Evolutionary conservation across 2,329 filamentous ascomycete genomes (phyloP).

Genomic region (Simplicillium aogashimaense): DNA sequence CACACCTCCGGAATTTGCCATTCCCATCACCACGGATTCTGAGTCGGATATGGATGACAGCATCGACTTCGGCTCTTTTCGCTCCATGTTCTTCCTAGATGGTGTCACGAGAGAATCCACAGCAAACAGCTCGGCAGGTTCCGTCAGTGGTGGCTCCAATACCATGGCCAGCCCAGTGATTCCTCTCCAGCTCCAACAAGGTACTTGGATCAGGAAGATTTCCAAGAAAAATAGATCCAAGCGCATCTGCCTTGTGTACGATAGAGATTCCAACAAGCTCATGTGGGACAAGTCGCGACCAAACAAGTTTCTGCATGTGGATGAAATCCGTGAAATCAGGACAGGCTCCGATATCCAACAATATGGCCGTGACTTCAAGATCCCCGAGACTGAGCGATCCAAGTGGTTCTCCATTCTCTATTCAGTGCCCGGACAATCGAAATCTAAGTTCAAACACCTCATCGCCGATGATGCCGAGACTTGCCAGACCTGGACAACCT

Average conservation of each 20-base stretch:
- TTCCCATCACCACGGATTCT: conserved; percentile 33
- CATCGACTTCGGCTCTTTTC: conserved; percentile 28
- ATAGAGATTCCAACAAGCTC: conserved; percentile 76
- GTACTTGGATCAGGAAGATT: conserved; percentile 70
- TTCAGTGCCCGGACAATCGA: conserved; percentile 65
- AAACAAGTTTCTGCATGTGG: conserved; percentile 82
- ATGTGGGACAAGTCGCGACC: conserved; percentile 74
- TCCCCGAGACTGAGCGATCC: conserved; percentile 55
- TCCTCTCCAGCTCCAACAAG: conserved; percentile 66
- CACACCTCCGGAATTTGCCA: conserved; percentile 38
- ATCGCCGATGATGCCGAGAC: conserved; percentile 65
- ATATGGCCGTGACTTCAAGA: conserved; percentile 74
- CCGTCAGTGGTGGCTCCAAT: conserved; percentile 31
- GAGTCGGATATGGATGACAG: conserved; percentile 48
- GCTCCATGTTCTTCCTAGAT: conserved; percentile 30
- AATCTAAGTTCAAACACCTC: conserved; percentile 80
- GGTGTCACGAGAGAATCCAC: conserved; percentile 36
- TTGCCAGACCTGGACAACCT: conserved; percentile 72
- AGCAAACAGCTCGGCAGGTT: conserved; percentile 35
- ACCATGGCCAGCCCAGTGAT: conserved; percentile 59
- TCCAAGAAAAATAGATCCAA: conserved; percentile 74
- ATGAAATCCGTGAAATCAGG: conserved; percentile 88
- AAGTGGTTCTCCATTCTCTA: conserved; percentile 91
- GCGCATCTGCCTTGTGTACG: conserved; percentile 60
- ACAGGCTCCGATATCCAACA: conserved; percentile 76